These are phyloP conservation scores for Rhododendron ovatum DNA, from an alignment of 148 eudicot genomes.

Conservation along the genomic window DNA sequence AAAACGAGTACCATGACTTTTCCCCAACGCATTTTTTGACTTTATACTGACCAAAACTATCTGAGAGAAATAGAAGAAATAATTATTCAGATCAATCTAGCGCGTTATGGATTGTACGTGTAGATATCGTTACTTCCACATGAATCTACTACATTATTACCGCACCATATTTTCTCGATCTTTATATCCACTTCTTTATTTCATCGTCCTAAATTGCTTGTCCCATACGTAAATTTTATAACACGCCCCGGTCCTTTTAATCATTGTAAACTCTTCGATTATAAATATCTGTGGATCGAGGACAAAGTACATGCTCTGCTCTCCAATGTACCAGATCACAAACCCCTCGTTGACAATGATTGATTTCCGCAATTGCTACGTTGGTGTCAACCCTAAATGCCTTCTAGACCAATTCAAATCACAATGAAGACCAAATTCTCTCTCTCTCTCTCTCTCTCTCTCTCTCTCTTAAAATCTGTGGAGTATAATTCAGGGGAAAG, in stretches of 20 bases:
- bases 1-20: background rate
- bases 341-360: background rate
- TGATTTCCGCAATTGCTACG: background rate
- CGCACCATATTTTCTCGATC: background rate
- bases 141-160: background rate
- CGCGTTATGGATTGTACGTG: background rate
- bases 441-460: background rate
- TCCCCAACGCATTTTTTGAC: background rate
- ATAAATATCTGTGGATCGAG: too few relatives aligned
- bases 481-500: background rate
- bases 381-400: background rate
- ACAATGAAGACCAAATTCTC: background rate
- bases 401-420: background rate
- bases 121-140: background rate
- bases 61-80: background rate
- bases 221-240: background rate
- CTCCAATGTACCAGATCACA: background rate
- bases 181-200: background rate
- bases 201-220: too few relatives aligned
- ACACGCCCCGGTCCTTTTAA: background rate
- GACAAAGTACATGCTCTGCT: background rate
- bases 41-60: background rate
- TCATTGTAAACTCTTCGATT: too few relatives aligned
- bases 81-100: background rate
- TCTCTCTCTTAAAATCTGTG: background rate